phyloP scores from a whole-genome alignment of 2,329 filamentous ascomycete genomes.

The Claviceps paspali region DNA sequence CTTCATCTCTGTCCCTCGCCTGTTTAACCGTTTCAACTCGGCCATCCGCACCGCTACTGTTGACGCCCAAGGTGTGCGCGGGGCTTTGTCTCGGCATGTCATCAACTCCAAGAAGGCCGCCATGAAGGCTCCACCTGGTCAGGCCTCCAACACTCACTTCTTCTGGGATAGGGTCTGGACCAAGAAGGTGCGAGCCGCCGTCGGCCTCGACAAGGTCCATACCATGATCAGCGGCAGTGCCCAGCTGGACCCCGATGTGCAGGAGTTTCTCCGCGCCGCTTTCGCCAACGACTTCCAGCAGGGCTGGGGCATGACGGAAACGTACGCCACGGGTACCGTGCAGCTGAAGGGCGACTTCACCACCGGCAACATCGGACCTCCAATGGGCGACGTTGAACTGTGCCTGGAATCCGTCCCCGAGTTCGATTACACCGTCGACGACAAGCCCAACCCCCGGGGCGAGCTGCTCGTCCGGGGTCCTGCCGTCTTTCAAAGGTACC shows the following conservation, averaged over 20 bases:
- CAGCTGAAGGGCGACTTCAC: slow-evolving; percentile 59
- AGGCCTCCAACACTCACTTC: slow-evolving; percentile 65
- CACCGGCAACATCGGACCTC: slow-evolving; percentile 66
- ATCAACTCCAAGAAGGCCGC: slow-evolving; percentile 66
- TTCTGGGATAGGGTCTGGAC: slow-evolving; percentile 82
- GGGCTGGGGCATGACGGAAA: slow-evolving; percentile 89
- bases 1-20: slow-evolving; percentile 77
- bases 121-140: slow-evolving; percentile 54
- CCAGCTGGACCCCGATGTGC: slow-evolving; percentile 74
- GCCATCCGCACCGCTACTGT: slow-evolving; percentile 69
- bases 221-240: slow-evolving; percentile 80
- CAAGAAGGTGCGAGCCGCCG: slow-evolving; percentile 66
- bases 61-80: slow-evolving; percentile 64
- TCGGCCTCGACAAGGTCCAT: slow-evolving; percentile 61
- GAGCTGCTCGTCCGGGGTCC: slow-evolving; percentile 74
- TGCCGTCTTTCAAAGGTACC: slow-evolving; percentile 75
- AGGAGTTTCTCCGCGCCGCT: slow-evolving; percentile 74
- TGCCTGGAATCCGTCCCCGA: slow-evolving; percentile 82
- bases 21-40: slow-evolving; percentile 81
- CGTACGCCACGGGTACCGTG: slow-evolving; percentile 61
- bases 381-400: slow-evolving; percentile 52
- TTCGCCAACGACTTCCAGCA: slow-evolving; percentile 68
- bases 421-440: slow-evolving; percentile 78
- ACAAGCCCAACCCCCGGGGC: slow-evolving; percentile 80
- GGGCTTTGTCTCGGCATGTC: slow-evolving; percentile 64